Conservation (phyloP, 2,329 filamentous ascomycete genomes). For the Monilinia fructigena region DNA sequence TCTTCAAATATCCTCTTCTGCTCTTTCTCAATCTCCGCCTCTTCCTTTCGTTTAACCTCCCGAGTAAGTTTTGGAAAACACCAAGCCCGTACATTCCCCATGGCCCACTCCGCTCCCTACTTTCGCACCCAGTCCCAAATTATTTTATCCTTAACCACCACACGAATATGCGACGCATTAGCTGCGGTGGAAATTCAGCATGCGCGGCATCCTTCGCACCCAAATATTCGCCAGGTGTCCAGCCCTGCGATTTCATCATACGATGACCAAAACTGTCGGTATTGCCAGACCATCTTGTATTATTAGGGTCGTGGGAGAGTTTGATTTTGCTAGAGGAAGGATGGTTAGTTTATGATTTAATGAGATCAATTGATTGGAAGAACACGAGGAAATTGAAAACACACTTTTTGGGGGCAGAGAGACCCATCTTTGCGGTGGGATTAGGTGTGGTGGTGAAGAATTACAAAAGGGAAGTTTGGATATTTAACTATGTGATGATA, state of each 20-base stretch:
- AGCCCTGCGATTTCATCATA: slow-evolving; percentile 85
- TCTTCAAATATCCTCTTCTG: slow-evolving; percentile 67
- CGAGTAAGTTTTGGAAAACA: slow-evolving; percentile 81
- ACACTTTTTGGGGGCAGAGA: slow-evolving; percentile 67
- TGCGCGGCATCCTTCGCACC: slow-evolving; percentile 76
- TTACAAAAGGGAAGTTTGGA: not conserved
- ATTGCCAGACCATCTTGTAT: slow-evolving; percentile 86
- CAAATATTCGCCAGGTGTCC: slow-evolving; percentile 80
- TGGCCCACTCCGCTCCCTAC: slow-evolving; percentile 65
- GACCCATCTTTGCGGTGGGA: slow-evolving; percentile 55
- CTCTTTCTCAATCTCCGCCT: slow-evolving; percentile 69
- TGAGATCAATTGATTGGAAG: not conserved
- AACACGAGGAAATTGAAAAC: slow-evolving; percentile 33
- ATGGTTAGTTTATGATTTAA: slow-evolving; percentile 41
- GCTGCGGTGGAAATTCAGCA: slow-evolving; percentile 71
- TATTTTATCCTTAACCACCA: slow-evolving; percentile 90
- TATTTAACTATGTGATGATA: not conserved
- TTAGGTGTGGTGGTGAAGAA: not conserved
- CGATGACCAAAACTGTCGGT: slow-evolving; percentile 83
- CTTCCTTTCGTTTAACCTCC: slow-evolving; percentile 82
- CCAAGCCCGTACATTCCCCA: slow-evolving; percentile 75
- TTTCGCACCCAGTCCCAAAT: slow-evolving; percentile 82
- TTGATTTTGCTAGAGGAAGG: slow-evolving; percentile 53
- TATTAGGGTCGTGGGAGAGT: slow-evolving; percentile 90
- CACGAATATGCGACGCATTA: slow-evolving; percentile 81